Evolutionary conservation across 345 rosid genomes (phyloP), one percentile per base, ranked within the genome.

Genomic region (Eucalyptus pumila): DNA sequence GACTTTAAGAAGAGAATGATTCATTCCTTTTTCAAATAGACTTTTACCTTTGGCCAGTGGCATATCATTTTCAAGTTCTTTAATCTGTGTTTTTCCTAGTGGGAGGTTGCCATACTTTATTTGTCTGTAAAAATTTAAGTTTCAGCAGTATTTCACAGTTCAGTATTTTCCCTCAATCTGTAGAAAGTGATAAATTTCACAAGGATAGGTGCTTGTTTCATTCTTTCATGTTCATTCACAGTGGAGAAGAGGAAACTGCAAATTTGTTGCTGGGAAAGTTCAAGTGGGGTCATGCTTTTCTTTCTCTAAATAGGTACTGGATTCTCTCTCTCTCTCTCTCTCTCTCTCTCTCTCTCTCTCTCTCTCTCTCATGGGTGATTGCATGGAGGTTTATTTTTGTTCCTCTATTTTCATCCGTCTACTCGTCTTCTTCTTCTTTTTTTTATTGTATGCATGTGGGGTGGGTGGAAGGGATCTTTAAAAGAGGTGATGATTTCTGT

Each of bases 231-330:
- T 91, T 54, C 86, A 32, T 65, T 67, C 88, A 87, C 95, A 98
- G 99, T 87, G 99, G 99, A 87, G 99, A 98, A 91, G 94, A 93
- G 91, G 98, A 96, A 92, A 94, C 96, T 83, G 99, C 96, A 54
- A 89, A 96, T 76, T 91, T 95, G 90, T 95, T 98, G 93, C 95
- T 98, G 48, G 95, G 95, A 80, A 98, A 97, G 95, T 98, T 98
- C 93, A 98, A 98, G 89, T 98, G 99, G 99, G 99, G 99, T 87
- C 99, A 98, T 95, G 97, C 98, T 65, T 98, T 98, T 92, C 91
- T 95, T 90, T 97, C 99, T 83, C 95, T 97, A 44, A 98, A 97
- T 95, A 94, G 97, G 99, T 98, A 94, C 56, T 85, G 58, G 32
- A 17, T 21, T 27, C 23, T 81, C 51, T 88, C 9, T 14, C 72